These are phyloP conservation scores for Fusarium secorum DNA, from an alignment of 2,329 filamentous ascomycete genomes.

Conservation along the genomic window DNA sequence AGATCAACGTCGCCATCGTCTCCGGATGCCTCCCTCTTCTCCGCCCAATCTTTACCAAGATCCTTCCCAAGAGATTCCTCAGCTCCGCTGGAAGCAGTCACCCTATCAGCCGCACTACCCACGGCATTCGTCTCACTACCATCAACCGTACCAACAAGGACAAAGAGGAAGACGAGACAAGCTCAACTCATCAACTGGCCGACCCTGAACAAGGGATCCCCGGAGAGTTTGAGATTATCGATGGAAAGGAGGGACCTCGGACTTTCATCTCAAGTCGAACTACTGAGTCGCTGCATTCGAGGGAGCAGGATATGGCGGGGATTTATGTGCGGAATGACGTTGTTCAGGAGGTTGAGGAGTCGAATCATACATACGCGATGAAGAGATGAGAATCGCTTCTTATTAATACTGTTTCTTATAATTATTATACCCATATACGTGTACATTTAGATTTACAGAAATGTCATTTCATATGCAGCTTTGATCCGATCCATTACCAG, in stretches of 20 bases:
- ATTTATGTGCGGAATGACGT: constrained; percentile 35
- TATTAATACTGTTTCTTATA: not conserved
- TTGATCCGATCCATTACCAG: not conserved
- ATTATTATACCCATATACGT: not conserved
- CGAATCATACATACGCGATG: constrained; percentile 1
- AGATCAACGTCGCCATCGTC: constrained; percentile 37
- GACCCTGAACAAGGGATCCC: constrained; percentile 22
- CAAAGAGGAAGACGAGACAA: constrained; percentile 32
- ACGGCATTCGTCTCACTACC: constrained; percentile 28
- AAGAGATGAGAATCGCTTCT: not conserved
- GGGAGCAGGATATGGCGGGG: constrained; percentile 7
- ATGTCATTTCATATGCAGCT: not conserved
- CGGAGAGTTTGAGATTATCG: constrained; percentile 21
- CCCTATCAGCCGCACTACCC: constrained; percentile 28
- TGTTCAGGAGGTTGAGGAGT: constrained; percentile 25
- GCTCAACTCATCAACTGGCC: constrained; percentile 36
- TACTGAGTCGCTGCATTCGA: not conserved
- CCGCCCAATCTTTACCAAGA: constrained; percentile 33
- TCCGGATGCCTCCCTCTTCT: constrained; percentile 38
- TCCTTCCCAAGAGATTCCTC: constrained; percentile 36
- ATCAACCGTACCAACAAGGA: constrained; percentile 33
- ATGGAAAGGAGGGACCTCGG: constrained; percentile 9
- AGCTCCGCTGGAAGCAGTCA: constrained; percentile 35
- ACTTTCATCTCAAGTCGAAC: constrained; percentile 24
- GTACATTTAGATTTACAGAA: too few relatives aligned